phyloP scores from a whole-genome alignment of 2,329 filamentous ascomycete species.

The Aspergillus versicolor region DNA sequence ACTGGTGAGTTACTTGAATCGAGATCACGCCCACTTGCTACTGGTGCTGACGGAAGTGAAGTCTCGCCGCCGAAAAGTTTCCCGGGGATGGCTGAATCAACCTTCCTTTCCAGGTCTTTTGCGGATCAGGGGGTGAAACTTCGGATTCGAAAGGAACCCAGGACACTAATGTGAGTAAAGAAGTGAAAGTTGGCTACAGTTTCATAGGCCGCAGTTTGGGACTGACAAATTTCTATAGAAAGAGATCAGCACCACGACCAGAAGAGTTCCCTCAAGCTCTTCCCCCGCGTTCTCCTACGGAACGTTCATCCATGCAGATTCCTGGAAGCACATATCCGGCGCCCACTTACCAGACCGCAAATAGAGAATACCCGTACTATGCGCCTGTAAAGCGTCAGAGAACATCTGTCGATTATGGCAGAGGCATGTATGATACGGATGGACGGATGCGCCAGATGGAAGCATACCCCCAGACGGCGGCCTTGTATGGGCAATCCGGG shows the following conservation, averaged over 20 bases:
- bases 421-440: constrained; percentile 37
- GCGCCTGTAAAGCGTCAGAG: constrained; percentile 39
- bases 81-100: constrained; percentile 78
- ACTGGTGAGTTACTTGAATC: constrained; percentile 49
- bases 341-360: constrained; percentile 31
- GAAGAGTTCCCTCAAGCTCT: constrained; percentile 39
- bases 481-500: constrained; percentile 32
- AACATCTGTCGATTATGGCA: constrained; percentile 40
- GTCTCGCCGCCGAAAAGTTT: constrained; percentile 63
- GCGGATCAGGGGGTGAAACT: constrained; percentile 84
- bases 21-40: neutral
- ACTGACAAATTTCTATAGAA: constrained; percentile 30
- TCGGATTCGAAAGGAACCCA: constrained; percentile 77
- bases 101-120: constrained; percentile 75
- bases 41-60: constrained; percentile 21
- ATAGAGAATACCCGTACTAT: constrained; percentile 38
- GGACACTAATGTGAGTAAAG: constrained; percentile 49
- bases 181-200: neutral
- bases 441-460: constrained; percentile 39
- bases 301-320: constrained; percentile 38
- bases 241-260: constrained; percentile 38
- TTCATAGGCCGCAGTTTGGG: neutral
- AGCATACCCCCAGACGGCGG: constrained; percentile 35
- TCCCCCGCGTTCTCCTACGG: constrained; percentile 40
- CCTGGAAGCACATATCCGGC: constrained; percentile 30